Base-by-base conservation (phyloP, 2,329 filamentous ascomycete species). In the Fusarium hostae region DNA sequence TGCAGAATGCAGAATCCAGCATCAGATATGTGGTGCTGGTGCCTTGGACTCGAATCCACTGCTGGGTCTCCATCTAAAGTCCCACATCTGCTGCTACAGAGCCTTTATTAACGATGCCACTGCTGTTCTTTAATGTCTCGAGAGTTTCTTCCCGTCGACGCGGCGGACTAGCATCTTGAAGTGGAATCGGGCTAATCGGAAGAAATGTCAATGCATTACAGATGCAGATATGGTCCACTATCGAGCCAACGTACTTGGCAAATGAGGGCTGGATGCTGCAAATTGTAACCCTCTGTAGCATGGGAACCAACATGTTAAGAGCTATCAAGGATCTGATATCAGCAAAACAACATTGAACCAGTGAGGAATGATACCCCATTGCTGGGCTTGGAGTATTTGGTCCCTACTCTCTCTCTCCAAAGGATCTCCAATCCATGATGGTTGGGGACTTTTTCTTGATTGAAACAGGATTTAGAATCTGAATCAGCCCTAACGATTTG, bases 401-500 rank as follows among this genome's bases (percentile, higher is more conserved):
- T 50, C 40, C 43, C 39, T 32, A 18, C 20, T 28, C 28, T 35
- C 32, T 20, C 28, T 57, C 56, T 57, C 60, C 65, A 61, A 64
- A 59, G 32, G 37, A 59, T 72, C 58, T 63, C 66, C 55, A 71
- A 73, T 41, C 43, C 44, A n/a, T 37, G 32, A n/a, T 52, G 40
- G 39, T 34, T 58, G 68, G 59, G 58, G 61, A 59, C 64, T 68
- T 57, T 62, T 65, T 54, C 48, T 54, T 50, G 50, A 44, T 61
- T 35, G 40, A 66, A 66, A 44, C 51, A 59, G 61, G 59, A 57
- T 45, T 56, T 58, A 52, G 22, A 47, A 45, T 72, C 60, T 45
- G 28, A 47, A 45, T 72, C 62, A 75, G 68, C 73, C 74, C 57
- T 73, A 66, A 56, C 37, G 44, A 72, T 63, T 76, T 75, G 68